Conservation (phyloP, 495 filamentous ascomycete genomes). For the Xylaria intraflava region DNA sequence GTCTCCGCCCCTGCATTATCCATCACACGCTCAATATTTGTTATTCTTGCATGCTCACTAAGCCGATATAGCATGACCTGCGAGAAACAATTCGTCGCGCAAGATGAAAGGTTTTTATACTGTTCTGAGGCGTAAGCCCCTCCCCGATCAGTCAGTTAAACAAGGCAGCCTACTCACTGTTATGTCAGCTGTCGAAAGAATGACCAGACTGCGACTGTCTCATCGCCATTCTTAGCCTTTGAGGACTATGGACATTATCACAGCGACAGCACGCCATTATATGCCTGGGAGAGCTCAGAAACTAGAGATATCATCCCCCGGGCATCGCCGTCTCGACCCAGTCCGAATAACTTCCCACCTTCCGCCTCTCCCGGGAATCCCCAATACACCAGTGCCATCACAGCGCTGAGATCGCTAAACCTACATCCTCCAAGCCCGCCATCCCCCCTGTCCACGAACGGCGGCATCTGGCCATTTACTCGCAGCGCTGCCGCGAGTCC, state of each 20-base stretch:
- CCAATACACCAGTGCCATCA: constrained; percentile 35
- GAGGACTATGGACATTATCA: constrained; percentile 19
- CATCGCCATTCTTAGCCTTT: constrained; percentile 19
- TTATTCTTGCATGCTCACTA: constrained; percentile 16
- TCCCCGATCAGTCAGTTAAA: constrained; percentile 19
- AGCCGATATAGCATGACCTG: constrained; percentile 43
- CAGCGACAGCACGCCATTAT: constrained; percentile 29
- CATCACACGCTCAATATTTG: constrained; percentile 13
- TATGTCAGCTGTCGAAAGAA: constrained; percentile 37
- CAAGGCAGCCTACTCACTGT: constrained; percentile 10
- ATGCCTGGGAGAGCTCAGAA: constrained; percentile 31
- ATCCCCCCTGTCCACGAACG: constrained; percentile 30
- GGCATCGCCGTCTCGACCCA: constrained; percentile 44
- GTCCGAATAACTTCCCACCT: constrained; percentile 34
- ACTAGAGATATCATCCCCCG: constrained; percentile 46
- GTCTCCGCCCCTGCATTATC: constrained; percentile 39
- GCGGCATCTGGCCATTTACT: constrained; percentile 39
- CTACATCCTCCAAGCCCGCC: constrained; percentile 43
- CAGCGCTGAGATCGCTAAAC: constrained; percentile 39
- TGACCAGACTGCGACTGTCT: constrained; percentile 32
- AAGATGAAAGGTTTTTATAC: constrained; percentile 39
- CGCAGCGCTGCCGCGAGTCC: constrained; percentile 41
- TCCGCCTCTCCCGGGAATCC: constrained; percentile 34
- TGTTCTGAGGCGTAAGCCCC: constrained; percentile 43
- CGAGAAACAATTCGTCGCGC: constrained; percentile 43